phyloP scores from a whole-genome alignment of 116 monocot species.

The Posidonia oceanica region DNA sequence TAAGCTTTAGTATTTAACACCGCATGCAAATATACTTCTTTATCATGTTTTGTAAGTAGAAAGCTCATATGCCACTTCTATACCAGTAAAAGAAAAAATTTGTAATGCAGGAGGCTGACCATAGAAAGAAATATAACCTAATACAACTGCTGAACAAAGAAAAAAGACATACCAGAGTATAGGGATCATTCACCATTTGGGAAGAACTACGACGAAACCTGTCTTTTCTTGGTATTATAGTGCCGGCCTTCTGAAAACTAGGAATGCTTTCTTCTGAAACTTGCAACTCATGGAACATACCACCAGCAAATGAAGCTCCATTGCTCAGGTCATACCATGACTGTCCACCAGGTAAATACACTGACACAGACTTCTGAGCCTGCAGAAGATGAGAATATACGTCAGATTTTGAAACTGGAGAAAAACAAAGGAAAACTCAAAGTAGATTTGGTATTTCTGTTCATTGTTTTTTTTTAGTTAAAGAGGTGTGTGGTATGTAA shows the following conservation, averaged over 20 bases:
- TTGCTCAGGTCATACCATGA: constrained; percentile 74
- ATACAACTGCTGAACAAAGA: neutral
- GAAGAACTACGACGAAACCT: constrained; percentile 84
- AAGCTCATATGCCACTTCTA: too few species aligned
- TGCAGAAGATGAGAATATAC: constrained; percentile 19
- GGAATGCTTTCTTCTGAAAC: constrained; percentile 83
- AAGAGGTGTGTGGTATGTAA: neutral
- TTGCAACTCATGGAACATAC: constrained; percentile 54
- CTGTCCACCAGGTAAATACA: constrained; percentile 68
- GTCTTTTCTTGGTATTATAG: constrained; percentile 83
- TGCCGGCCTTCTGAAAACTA: constrained; percentile 80
- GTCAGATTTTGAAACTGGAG: neutral
- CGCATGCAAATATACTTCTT: too few species aligned
- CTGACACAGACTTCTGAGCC: constrained; percentile 65
- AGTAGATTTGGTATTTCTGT: neutral
- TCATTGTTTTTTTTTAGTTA: too few species aligned
- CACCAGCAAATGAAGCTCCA: constrained; percentile 56
- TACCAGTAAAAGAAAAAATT: too few species aligned
- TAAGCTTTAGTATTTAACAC: too few species aligned
- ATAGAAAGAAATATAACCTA: neutral
- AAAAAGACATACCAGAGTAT: constrained; percentile 61
- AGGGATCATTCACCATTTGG: constrained; percentile 95
- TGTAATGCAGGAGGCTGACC: neutral
- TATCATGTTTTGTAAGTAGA: too few species aligned
- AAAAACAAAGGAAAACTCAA: neutral